Base-by-base conservation (phyloP, 257 asterid species). In the Schizonepeta tenuifolia region DNA sequence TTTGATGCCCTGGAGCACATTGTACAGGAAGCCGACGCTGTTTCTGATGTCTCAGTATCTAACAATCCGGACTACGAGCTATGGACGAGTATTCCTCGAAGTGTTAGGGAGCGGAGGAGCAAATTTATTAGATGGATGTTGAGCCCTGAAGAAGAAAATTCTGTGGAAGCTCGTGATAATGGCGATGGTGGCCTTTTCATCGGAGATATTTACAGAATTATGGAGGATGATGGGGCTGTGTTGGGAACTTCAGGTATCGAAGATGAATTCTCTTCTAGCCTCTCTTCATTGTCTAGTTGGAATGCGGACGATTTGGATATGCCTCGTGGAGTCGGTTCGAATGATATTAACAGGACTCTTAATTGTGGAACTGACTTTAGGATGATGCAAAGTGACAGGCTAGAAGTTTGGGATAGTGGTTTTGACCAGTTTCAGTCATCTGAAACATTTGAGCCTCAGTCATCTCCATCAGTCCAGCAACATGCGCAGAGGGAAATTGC, bases 1-100 rank as follows among this genome's bases (percentile, higher is more conserved):
- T 90, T 85, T 22, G 97, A 93, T 65, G 97, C 97, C 59, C 56
- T 66, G 63, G 98, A 93, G 79, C 82, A 74, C 51, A 73, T 88
- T 73, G 72, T 77, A 5, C 83, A 79, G 22, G 81, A 74, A 20
- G 77, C 85, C 26, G 88, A 78, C 68, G 77, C 24, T 20, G 79
- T 15, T 54, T 67, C 78, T 4, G 78, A 70, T 60, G 70, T 53
- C 80, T 70, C 73, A 9, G 67, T 75, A 15, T 11, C 61, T 61
- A 72, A 79, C 46, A 65, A 81, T 73, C 35, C 72, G 77, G 86
- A 78, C 7, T 90, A 87, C 64, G 88, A 84, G 75, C 69, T 85
- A 69, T 93, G 98, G 98, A 47, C 80, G 47, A 81, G 83, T 46
- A 75, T 85, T 67, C 96, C 96, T 13, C 83, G 72, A 65, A 93